Base-by-base conservation (phyloP, 2,329 filamentous ascomycete genomes). In the Tolypocladium ovalisporum region DNA sequence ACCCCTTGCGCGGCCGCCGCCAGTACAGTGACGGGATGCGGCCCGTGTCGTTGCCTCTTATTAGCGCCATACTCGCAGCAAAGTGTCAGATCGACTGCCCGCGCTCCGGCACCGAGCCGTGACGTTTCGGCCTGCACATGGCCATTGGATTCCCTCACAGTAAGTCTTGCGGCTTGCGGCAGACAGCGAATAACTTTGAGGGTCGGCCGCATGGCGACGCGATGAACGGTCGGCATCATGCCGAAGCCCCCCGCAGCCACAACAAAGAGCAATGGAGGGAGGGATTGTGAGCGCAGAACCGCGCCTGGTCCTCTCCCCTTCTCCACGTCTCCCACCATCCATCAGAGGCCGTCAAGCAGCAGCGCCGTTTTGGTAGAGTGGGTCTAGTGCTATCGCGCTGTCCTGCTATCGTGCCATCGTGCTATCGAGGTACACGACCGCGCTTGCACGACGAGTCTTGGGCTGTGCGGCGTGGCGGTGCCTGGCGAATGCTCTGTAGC, bases 231-330 rank as follows among this genome's bases (percentile, higher is more conserved):
- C 22, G 40, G 12, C 40, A 44, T 17, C 22, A 47, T 27, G 24
- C 22, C 22, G 1, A 27, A 13, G n/a, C 22, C 47, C 42, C 47
- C 29, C 24, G 27, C 27, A 32, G 17, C 27, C 27, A 19, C n/a
- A 24, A 44, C 40, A 22, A 57, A 44, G 52, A 51, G 39, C 24
- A n/a, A 24, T 27, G 24, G 6, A 52, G 47, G 37, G 27, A 47
- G 57, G 36, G 51, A 27, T n/a, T 57, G 57, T 54, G 57, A 61
- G 60, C 57, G 56, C 55, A 61, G 55, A 54, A 58, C 53, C 27
- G 56, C 58, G 58, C 58, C 58, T 47, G 24, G 56, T 34, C 36
- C 51, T 39, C 19, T 35, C 29, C 29, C 12, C 47, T 34, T 34
- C 47, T 19, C 47, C 47, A 51, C 47, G 3, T 32, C 17, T 9